Base-by-base conservation (phyloP, 345 rosid genomes). In the Excoecaria cochinchinensis region DNA sequence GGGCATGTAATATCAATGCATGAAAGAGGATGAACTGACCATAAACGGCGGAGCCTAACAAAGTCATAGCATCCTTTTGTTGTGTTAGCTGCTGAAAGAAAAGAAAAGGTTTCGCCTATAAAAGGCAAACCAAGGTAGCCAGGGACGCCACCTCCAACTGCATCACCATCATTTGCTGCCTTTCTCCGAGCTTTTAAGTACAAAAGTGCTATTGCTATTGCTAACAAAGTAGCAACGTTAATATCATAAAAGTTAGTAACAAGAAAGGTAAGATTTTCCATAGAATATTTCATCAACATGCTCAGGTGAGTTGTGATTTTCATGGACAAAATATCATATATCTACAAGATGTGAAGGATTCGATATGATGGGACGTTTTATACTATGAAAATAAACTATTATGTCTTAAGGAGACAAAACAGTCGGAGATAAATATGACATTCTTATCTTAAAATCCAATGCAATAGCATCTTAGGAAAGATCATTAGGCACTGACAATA, bases 101-200 rank as follows among this genome's bases (percentile, higher is more conserved):
- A 83, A 52, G 88, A 80, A 46, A 87, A 73, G 38, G 87, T 85
- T 81, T 89, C 92, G 8, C 92, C 92, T 0, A 85, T 21, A 56
- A 80, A 74, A 64, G 92, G 90, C 4, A 89, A 58, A 15, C 90
- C 92, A 75, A 85, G 75, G 16, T 74, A 61, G 61, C 92, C 92
- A 39, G 89, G 88, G 31, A 89, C 80, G 22, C 51, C 22, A 14
- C 9, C 67, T 13, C 42, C 40, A 13, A 0, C 40, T 44, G 42
- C 21, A 22, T 3, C 70, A 17, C 52, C 22, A 39, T 36, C 47
- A 62, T 15, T 19, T 52, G 17, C 57, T 4, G 42, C 39, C 44
- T 57, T 72, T 75, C 78, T 69, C 78, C 70, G 71, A 40, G 73
- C 47, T 80, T 63, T 83, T 2, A 51, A 79, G 55, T 73, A 7